phyloP scores from a whole-genome alignment of 2,329 filamentous ascomycete species.

The Aspergillus clavatus region DNA sequence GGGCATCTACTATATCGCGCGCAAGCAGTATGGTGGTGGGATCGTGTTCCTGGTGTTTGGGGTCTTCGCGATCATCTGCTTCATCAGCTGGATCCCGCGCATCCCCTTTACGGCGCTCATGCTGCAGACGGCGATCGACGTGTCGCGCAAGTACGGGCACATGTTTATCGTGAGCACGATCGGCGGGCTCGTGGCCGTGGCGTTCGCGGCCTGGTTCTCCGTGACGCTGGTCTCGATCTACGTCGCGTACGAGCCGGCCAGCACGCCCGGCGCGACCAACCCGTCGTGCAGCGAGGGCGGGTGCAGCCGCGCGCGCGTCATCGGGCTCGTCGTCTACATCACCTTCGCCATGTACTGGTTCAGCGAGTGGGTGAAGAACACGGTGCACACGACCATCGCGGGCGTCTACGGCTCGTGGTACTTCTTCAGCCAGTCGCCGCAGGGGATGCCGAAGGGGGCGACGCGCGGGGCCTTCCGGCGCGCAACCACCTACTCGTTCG shows the following conservation, averaged over 20 bases:
- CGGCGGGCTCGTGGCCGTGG: slow-evolving; percentile 70
- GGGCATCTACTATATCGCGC: slow-evolving; percentile 76
- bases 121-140: slow-evolving; percentile 79
- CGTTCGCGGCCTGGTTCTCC: slow-evolving; percentile 78
- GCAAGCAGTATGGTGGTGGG: slow-evolving; percentile 73
- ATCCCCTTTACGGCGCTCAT: slow-evolving; percentile 91
- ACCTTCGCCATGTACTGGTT: slow-evolving; percentile 95
- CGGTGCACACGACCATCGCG: slow-evolving; percentile 79
- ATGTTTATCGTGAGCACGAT: slow-evolving; percentile 82
- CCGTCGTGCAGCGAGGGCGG: slow-evolving; percentile 54
- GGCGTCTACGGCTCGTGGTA: slow-evolving; percentile 94
- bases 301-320: slow-evolving; percentile 72
- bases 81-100: slow-evolving; percentile 81
- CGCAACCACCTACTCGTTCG: slow-evolving; percentile 84
- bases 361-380: slow-evolving; percentile 89
- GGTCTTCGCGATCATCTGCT: slow-evolving; percentile 75
- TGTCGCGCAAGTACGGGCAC: slow-evolving; percentile 77
- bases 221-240: slow-evolving; percentile 84
- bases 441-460: slow-evolving; percentile 67
- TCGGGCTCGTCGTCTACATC: slow-evolving; percentile 77
- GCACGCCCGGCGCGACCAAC: slow-evolving; percentile 42
- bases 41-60: slow-evolving; percentile 82
- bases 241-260: slow-evolving; percentile 67
- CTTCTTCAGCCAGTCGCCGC: slow-evolving; percentile 61
- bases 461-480: slow-evolving; percentile 80